Percentiles rank a stretch among this genome's conserved stretches.
Conservation (phyloP, 495 filamentous ascomycete genomes). For the Penicillium egyptiacum region DNA sequence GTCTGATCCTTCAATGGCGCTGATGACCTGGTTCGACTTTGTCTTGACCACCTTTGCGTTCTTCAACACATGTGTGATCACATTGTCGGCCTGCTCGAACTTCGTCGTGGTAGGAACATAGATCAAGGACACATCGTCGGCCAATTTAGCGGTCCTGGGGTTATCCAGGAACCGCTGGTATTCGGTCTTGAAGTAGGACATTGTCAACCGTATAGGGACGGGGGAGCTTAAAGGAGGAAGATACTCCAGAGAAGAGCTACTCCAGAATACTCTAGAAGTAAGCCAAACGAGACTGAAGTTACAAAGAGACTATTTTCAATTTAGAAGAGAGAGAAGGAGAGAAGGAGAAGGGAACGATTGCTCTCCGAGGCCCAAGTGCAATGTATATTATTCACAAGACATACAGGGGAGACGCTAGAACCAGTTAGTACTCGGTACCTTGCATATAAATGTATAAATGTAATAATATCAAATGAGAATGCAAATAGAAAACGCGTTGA, state of each 20-base stretch:
- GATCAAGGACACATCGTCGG: conserved; percentile 71
- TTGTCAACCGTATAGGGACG: conserved; percentile 18
- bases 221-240: conserved; percentile 13
- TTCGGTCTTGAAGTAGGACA: conserved; percentile 60
- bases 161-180: conserved; percentile 79
- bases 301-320: conserved; percentile 6
- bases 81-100: conserved; percentile 63
- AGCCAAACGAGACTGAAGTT: background rate
- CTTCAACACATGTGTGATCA: conserved; percentile 72
- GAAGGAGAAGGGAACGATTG: background rate
- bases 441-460: conserved; percentile 7
- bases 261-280: background rate
- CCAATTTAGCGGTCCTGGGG: conserved; percentile 64
- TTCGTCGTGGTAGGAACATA: conserved; percentile 90
- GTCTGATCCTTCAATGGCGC: conserved; percentile 66
- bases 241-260: background rate
- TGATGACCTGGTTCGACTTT: conserved; percentile 72
- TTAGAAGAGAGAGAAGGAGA: background rate
- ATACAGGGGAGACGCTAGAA: conserved; percentile 1
- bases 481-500: conserved; percentile 18
- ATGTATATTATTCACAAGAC: background rate
- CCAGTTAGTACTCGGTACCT: conserved; percentile 11
- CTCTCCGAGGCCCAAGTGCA: background rate
- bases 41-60: conserved; percentile 68
- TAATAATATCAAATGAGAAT: conserved; percentile 8